Evolutionary conservation across 2,329 filamentous ascomycete species (phyloP).

Genomic region (Tetracladium maxilliforme): DNA sequence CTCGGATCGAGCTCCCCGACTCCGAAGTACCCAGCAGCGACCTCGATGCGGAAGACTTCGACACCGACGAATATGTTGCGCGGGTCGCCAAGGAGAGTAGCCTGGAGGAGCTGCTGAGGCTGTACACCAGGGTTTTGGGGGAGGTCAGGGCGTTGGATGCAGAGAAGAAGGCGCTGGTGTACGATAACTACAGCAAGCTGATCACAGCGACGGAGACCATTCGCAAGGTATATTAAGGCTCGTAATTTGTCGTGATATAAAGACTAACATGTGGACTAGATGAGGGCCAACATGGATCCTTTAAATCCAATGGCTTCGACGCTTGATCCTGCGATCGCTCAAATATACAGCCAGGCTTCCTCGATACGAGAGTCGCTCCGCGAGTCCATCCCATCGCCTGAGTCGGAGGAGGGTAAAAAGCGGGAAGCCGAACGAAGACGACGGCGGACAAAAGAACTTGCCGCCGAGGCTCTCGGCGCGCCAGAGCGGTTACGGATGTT

Average conservation of each 20-base stretch:
- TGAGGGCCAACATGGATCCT: conserved; percentile 71
- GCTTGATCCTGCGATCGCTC: conserved; percentile 56
- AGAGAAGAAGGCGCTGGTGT: conserved; percentile 92
- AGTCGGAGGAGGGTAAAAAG: conserved; percentile 19
- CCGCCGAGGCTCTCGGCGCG: conserved; percentile 16
- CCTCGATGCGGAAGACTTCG: conserved; percentile 60
- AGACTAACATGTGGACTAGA: too few relatives aligned
- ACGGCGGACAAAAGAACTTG: too few relatives aligned
- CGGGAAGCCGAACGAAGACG: conserved; percentile 17
- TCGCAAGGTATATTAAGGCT: too few relatives aligned
- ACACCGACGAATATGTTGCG: conserved; percentile 54
- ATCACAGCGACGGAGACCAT: conserved; percentile 97
- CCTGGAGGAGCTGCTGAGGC: conserved; percentile 52
- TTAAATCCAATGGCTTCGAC: conserved; percentile 60
- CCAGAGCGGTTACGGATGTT: conserved; percentile 43
- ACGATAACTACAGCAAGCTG: conserved; percentile 95
- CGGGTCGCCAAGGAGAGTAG: conserved; percentile 44
- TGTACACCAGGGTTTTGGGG: conserved; percentile 55
- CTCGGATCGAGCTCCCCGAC: conserved; percentile 14
- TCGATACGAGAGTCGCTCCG: conserved; percentile 38
- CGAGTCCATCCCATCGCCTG: conserved; percentile 28
- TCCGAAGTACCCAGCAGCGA: conserved; percentile 49
- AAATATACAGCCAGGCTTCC: too few relatives aligned
- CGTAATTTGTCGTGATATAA: conserved; percentile 7
- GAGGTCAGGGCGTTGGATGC: conserved; percentile 86